Base-by-base conservation (phyloP, 2,329 filamentous ascomycete genomes). In the Stemphylium beticola region DNA sequence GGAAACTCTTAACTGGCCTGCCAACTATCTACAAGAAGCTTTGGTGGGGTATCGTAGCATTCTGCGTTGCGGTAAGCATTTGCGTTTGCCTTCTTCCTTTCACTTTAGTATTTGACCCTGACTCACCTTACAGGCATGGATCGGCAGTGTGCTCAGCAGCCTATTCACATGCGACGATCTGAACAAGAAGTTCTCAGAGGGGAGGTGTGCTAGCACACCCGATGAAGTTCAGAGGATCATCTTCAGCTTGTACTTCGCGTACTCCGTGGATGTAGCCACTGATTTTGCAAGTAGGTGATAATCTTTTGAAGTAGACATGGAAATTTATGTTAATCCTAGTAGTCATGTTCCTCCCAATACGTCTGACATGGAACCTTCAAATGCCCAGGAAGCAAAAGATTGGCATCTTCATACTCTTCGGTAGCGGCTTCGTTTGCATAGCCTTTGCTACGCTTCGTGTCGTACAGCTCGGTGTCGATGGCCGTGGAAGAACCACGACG, bases 341-440 rank as follows among this genome's bases (percentile, higher is more conserved):
- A 75, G 73, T 76, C 38, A 76, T 76, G 69, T 57, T 71, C 11
- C 62, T 77, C 7, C 73, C 74, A 6, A 54, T 75, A 24, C 69
- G 67, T 18, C 64, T 76, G 0, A 75, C 73, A 14, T 76, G 70
- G 68, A 72, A 72, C 14, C 63, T 76, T 1, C 69, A 71, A 18
- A 71, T 76, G 61, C 65, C 72, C 3, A 47, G 45, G 6, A 52
- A 52, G 10, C 66, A 75, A 38, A 76, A 76, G 40, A 18, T 71
- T 12, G 71, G 67, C 3, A 65, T 77, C 36, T 68, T 69, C 20
- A 50, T 60, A 4, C 39, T 67, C 9, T 69, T 67, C 42, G 62
- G 64, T 58, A 49, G 50, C 40, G 50, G 44, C 12, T 49, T 48
- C 11, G 2, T 52, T n/a, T 69, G 65, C 41, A 63, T 69, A 38